Evolutionary conservation across 805 yeast species (phyloP).

Genomic region (Wickerhamomyces bovis): DNA sequence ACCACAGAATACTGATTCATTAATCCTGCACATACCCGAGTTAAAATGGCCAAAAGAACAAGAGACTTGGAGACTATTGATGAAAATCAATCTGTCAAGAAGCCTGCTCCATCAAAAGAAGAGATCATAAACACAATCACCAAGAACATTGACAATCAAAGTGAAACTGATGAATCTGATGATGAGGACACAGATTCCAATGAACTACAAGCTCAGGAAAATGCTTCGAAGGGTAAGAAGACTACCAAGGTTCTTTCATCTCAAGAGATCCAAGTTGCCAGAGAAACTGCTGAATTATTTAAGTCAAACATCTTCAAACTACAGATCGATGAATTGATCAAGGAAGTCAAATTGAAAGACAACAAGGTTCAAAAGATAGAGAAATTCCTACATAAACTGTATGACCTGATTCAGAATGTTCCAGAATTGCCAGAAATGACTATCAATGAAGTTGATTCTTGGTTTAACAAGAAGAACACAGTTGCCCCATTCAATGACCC

Average conservation of each 20-base stretch:
- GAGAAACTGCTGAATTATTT: slow-evolving; percentile 91
- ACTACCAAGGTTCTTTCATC: slow-evolving; percentile 37
- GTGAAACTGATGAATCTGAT: slow-evolving; percentile 2
- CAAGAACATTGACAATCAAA: slow-evolving; percentile 7
- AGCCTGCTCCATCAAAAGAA: slow-evolving; percentile 15
- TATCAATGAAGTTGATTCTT: slow-evolving; percentile 52
- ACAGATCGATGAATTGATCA: slow-evolving; percentile 86
- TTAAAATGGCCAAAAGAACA: background rate
- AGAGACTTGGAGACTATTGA: slow-evolving; percentile 15
- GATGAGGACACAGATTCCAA: slow-evolving; percentile 20
- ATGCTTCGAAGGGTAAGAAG: slow-evolving; percentile 19
- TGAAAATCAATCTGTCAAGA: slow-evolving; percentile 14
- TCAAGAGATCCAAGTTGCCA: slow-evolving; percentile 83
- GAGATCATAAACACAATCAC: slow-evolving; percentile 16
- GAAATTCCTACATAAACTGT: slow-evolving; percentile 66
- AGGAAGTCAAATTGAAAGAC: slow-evolving; percentile 74
- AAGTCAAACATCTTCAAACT: slow-evolving; percentile 92
- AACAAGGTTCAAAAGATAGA: slow-evolving; percentile 60
- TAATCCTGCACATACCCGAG: background rate
- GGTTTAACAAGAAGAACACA: slow-evolving; percentile 46
- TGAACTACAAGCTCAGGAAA: slow-evolving; percentile 6
- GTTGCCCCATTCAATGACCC: slow-evolving; percentile 88
- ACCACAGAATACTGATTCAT: background rate
- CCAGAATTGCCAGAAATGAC: slow-evolving; percentile 49
- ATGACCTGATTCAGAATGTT: slow-evolving; percentile 59